A percentile compares a stretch with the other conserved stretches of the same genome.
Conservation (phyloP, 2,329 filamentous ascomycete species). For the Lomentospora prolificans region DNA sequence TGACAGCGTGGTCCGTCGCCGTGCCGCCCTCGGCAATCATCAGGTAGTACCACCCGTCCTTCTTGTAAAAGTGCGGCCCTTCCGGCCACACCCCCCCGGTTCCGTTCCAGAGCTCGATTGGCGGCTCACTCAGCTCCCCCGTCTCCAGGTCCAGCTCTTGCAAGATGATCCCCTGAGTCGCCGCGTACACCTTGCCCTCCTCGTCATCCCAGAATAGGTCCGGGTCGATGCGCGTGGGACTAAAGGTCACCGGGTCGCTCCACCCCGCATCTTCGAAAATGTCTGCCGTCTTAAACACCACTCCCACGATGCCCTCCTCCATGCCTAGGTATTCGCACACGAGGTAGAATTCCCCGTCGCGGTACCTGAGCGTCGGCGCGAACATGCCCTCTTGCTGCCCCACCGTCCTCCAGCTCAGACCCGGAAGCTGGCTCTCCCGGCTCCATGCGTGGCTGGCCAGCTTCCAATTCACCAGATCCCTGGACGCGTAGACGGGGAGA, state of each 20-base stretch:
- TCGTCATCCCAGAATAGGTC: constrained; percentile 43
- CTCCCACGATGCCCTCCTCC: constrained; percentile 10
- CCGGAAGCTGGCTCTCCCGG: constrained; percentile 7
- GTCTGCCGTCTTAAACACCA: constrained; percentile 13
- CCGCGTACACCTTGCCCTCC: constrained; percentile 42
- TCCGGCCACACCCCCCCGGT: constrained; percentile 25
- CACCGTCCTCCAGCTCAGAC: background rate
- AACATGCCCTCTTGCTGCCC: constrained; percentile 13
- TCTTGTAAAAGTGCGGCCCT: constrained; percentile 34
- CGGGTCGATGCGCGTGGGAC: constrained; percentile 29
- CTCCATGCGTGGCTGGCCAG: constrained; percentile 16
- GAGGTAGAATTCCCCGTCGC: constrained; percentile 14
- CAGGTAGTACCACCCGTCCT: constrained; percentile 36
- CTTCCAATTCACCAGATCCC: constrained; percentile 40
- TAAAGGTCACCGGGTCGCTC: constrained; percentile 18
- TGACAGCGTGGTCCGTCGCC: constrained; percentile 23
- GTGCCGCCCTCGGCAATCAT: constrained; percentile 37
- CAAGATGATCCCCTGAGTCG: constrained; percentile 17
- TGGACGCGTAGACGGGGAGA: constrained; percentile 40
- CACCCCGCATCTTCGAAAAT: constrained; percentile 15
- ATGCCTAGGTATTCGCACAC: constrained; percentile 15
- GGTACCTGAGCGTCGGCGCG: constrained; percentile 34
- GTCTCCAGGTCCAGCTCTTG: constrained; percentile 24
- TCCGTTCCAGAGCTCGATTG: constrained; percentile 32
- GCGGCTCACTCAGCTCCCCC: constrained; percentile 20